phyloP scores from a whole-genome alignment of 2,329 filamentous ascomycete genomes.

The Hypoxylon sp. region DNA sequence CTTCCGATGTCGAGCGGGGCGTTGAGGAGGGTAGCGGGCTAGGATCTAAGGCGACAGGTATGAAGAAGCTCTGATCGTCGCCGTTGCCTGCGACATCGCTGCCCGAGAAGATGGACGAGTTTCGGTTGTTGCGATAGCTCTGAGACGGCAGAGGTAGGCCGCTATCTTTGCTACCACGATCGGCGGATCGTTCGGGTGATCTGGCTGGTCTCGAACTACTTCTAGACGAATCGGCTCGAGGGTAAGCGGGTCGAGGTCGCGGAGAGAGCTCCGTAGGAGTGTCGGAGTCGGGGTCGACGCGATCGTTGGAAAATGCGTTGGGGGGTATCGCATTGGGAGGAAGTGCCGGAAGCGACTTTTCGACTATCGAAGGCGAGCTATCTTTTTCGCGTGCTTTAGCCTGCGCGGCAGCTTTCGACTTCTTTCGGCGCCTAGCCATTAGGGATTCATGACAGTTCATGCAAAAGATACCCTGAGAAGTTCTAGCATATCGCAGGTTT shows the following conservation, averaged over 20 bases:
- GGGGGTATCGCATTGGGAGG: constrained; percentile 78
- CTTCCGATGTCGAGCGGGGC: constrained; percentile 65
- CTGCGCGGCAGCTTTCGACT: constrained; percentile 75
- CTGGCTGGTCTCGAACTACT: constrained; percentile 64
- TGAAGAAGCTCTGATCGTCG: constrained; percentile 77
- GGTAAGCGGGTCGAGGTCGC: constrained; percentile 64
- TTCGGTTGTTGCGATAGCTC: constrained; percentile 81
- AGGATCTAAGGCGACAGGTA: constrained; percentile 80
- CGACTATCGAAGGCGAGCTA: constrained; percentile 75
- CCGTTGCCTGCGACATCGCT: constrained; percentile 57
- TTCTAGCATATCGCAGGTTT: constrained; percentile 96
- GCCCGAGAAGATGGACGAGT: constrained; percentile 73
- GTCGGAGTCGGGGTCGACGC: constrained; percentile 71
- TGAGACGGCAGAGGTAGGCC: constrained; percentile 76
- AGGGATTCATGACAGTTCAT: constrained; percentile 98
- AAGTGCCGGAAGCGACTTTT: constrained; percentile 93
- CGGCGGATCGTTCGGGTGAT: constrained; percentile 65
- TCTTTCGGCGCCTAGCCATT: constrained; percentile 92
- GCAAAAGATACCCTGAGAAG: constrained; percentile 98
- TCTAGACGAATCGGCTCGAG: constrained; percentile 66
- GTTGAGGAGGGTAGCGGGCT: constrained; percentile 69
- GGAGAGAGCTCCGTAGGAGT: constrained; percentile 78
- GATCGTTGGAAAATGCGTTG: constrained; percentile 70
- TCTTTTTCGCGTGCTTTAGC: constrained; percentile 74
- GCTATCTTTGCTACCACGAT: constrained; percentile 61